Percentiles rank a stretch among this genome's conserved stretches.
Conservation (phyloP, 176 grass and related monocot genomes). For the Eremochloa ophiuroides region DNA sequence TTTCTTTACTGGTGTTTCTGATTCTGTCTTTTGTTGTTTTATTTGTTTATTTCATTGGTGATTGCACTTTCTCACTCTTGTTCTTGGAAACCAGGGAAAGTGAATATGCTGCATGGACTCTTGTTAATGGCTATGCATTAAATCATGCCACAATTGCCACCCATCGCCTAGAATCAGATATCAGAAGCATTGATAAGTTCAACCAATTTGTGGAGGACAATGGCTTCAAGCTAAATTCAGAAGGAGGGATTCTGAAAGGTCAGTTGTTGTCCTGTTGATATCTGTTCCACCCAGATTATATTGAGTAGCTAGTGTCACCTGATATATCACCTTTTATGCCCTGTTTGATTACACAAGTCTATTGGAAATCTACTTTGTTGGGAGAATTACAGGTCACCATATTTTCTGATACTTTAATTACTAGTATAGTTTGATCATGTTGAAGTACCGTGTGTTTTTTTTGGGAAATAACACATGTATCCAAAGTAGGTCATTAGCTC, state of each 20-base stretch:
- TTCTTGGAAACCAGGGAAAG: slow-evolving; percentile 58
- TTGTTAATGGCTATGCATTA: slow-evolving; percentile 98
- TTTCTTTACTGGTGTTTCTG: slow-evolving; percentile 11
- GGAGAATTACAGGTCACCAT: not conserved
- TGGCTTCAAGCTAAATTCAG: slow-evolving; percentile 91
- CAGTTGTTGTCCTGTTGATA: slow-evolving; percentile 17
- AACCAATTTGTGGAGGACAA: slow-evolving; percentile 88
- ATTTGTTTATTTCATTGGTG: slow-evolving; percentile 4
- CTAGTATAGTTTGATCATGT: not conserved
- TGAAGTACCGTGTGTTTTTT: not conserved
- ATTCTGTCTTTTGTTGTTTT: not conserved
- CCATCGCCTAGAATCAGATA: slow-evolving; percentile 70
- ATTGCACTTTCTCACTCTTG: slow-evolving; percentile 9
- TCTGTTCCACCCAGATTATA: slow-evolving; percentile 7
- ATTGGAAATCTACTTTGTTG: not conserved
- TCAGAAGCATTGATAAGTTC: slow-evolving; percentile 65
- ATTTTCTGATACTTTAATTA: slow-evolving; percentile 9
- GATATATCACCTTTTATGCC: not conserved
- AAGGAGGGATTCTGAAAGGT: slow-evolving; percentile 94
- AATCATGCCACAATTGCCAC: slow-evolving; percentile 85
- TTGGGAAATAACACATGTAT: not conserved
- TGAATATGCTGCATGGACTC: slow-evolving; percentile 96
- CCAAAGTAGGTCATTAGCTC: not conserved
- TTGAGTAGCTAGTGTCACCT: slow-evolving; percentile 7
- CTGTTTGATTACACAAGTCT: not conserved